Conservation (phyloP, 768 basidiomycete genomes). For the Xerocomellus chrysenteron region DNA sequence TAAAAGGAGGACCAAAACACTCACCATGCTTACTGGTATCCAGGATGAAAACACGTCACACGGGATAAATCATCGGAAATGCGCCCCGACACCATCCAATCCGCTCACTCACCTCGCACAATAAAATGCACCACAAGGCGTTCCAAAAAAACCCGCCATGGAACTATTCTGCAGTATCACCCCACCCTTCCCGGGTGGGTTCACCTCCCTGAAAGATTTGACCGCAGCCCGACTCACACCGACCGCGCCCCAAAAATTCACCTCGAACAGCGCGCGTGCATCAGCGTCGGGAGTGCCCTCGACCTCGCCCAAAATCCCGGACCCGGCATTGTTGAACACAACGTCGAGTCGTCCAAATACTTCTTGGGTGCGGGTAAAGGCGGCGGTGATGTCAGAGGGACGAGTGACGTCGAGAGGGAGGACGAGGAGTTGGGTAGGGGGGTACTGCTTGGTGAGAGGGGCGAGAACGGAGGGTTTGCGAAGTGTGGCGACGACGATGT, state of each 20-base stretch:
- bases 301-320: slow-evolving; percentile 29
- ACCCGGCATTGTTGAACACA: slow-evolving; percentile 44
- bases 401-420: slow-evolving; percentile 40
- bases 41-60: too few relatives aligned
- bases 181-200: slow-evolving; percentile 17
- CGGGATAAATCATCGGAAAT: neutral
- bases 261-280: slow-evolving; percentile 37
- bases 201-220: slow-evolving; percentile 35
- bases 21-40: slow-evolving; percentile 12
- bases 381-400: slow-evolving; percentile 30
- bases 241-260: slow-evolving; percentile 21
- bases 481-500: slow-evolving; percentile 41
- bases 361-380: slow-evolving; percentile 32
- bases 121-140: slow-evolving; percentile 13
- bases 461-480: slow-evolving; percentile 36
- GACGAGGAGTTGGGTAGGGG: slow-evolving; percentile 32
- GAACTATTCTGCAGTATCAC: slow-evolving; percentile 17
- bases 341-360: slow-evolving; percentile 42
- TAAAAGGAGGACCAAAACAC: neutral
- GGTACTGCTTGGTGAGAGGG: slow-evolving; percentile 25
- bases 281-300: slow-evolving; percentile 33
- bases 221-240: slow-evolving; percentile 26
- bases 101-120: slow-evolving; percentile 8
- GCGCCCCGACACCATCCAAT: neutral
- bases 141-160: neutral